A percentile compares a stretch with the other conserved stretches of the same genome.
phyloP scores from a whole-genome alignment of 441 rosid genomes.

The Breynia disticha region DNA sequence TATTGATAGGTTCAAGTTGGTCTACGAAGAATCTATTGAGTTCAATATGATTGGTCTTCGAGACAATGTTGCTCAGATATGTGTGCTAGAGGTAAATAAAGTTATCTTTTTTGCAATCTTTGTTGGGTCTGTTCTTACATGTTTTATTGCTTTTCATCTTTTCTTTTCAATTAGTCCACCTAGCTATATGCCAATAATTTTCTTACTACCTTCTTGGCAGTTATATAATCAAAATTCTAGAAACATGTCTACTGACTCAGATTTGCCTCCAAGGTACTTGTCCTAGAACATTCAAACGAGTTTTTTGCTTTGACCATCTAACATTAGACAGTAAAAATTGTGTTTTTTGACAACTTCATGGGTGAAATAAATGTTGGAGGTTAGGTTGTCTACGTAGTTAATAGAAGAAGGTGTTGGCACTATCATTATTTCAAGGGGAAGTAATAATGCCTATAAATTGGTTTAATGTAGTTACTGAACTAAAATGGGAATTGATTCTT shows the following conservation, averaged over 20 bases:
- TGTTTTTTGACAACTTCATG: neutral
- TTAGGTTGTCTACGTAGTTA: neutral
- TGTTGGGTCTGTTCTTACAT: conserved; percentile 2
- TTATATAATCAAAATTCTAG: conserved; percentile 28
- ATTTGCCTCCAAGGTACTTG: conserved; percentile 42
- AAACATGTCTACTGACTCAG: conserved; percentile 13
- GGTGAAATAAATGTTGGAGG: neutral
- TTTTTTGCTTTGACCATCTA: conserved; percentile 7
- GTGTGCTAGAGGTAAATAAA: conserved; percentile 71
- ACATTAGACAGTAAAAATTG: too few relatives aligned
- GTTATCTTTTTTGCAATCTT: conserved; percentile 2
- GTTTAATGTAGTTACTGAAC: neutral
- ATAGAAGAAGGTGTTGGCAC: neutral
- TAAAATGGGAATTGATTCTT: neutral
- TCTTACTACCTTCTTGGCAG: conserved; percentile 24
- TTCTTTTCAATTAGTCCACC: conserved; percentile 3
- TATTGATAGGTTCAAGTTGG: conserved; percentile 70
- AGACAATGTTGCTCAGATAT: conserved; percentile 97
- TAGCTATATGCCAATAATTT: conserved; percentile 1
- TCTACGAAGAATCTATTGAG: conserved; percentile 70
- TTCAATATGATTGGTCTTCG: conserved; percentile 79
- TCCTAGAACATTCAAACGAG: conserved; percentile 3
- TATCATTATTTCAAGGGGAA: neutral
- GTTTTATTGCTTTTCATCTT: neutral
- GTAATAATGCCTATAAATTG: neutral